Evolutionary conservation across 129 eudicot genomes (phyloP).

Genomic region (Flaveria trinervia): DNA sequence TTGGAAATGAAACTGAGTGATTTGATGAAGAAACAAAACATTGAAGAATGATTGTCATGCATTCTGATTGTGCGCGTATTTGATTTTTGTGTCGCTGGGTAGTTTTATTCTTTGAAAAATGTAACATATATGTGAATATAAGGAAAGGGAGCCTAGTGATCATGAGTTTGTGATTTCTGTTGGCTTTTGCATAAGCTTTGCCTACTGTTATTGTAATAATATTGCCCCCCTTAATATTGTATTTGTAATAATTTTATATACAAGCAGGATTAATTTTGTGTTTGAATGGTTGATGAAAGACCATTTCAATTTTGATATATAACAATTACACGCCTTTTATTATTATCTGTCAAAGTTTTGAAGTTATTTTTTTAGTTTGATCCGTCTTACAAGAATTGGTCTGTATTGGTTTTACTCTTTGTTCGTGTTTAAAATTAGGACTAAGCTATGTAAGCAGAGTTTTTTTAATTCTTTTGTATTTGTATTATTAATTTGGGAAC

Average conservation of each 20-base stretch:
- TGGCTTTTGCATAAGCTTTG: slow-evolving; percentile 25
- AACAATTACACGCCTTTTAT: not conserved
- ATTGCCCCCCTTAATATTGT: slow-evolving; percentile 15
- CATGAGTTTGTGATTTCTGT: slow-evolving; percentile 24
- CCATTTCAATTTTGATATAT: not conserved
- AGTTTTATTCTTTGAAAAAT: slow-evolving; percentile 30
- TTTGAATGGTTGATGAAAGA: not conserved
- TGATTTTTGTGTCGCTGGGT: not conserved
- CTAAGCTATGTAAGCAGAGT: no score
- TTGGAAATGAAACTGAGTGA: slow-evolving; percentile 17
- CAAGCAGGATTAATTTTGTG: slow-evolving; percentile 12
- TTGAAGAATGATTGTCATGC: slow-evolving; percentile 2
- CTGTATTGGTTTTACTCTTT: not conserved
- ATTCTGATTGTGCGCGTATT: not conserved
- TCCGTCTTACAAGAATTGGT: no score
- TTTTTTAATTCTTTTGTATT: not conserved
- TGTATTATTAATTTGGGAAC: not conserved
- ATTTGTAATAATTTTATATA: slow-evolving; percentile 4
- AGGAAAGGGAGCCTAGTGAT: slow-evolving; percentile 25
- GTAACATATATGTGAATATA: slow-evolving; percentile 37
- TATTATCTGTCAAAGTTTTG: not conserved
- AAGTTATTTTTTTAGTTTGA: not conserved
- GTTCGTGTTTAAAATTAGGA: no score
- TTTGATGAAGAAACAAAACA: slow-evolving; percentile 17
- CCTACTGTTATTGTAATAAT: slow-evolving; percentile 28